phyloP scores from a whole-genome alignment of 306 rosid species.

The Lablab purpureus region DNA sequence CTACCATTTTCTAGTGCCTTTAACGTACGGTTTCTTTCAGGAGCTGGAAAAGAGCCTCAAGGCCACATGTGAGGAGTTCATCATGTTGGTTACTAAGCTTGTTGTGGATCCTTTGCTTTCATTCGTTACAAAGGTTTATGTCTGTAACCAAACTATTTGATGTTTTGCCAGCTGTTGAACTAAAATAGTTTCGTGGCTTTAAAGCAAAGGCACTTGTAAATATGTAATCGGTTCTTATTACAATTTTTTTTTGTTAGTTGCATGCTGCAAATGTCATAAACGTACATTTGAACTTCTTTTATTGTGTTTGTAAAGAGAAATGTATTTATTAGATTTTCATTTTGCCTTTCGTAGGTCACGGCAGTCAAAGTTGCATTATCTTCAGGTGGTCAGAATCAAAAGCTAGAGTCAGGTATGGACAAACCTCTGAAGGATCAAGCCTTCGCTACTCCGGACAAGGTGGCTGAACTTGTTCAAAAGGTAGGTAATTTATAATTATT shows the following conservation, averaged over 20 bases:
- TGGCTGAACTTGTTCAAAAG: slow-evolving; percentile 92
- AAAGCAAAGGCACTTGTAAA: slow-evolving; percentile 20
- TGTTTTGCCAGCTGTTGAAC: slow-evolving; percentile 25
- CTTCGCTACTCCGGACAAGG: slow-evolving; percentile 95
- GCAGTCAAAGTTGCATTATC: slow-evolving; percentile 93
- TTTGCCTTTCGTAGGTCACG: slow-evolving; percentile 71
- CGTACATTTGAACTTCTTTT: slow-evolving; percentile 17
- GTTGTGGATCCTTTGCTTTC: slow-evolving; percentile 99
- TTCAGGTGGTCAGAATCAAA: slow-evolving; percentile 77
- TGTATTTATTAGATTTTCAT: slow-evolving; percentile 30
- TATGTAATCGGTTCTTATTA: slow-evolving; percentile 8
- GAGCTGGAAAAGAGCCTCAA: slow-evolving; percentile 95
- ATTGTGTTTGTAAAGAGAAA: not conserved
- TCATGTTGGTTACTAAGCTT: slow-evolving; percentile 94
- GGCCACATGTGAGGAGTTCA: slow-evolving; percentile 96
- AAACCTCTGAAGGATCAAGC: slow-evolving; percentile 93
- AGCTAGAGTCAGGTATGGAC: slow-evolving; percentile 73
- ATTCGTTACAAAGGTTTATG: slow-evolving; percentile 93
- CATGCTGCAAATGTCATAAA: not conserved
- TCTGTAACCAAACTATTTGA: slow-evolving; percentile 32
- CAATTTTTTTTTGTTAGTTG: not conserved
- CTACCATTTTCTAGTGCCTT: slow-evolving; percentile 23
- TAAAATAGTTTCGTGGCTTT: slow-evolving; percentile 38
- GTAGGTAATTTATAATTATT: slow-evolving; percentile 52
- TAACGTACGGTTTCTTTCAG: slow-evolving; percentile 59